Conservation (phyloP, 768 basidiomycete genomes). For the Auriscalpium orientale region DNA sequence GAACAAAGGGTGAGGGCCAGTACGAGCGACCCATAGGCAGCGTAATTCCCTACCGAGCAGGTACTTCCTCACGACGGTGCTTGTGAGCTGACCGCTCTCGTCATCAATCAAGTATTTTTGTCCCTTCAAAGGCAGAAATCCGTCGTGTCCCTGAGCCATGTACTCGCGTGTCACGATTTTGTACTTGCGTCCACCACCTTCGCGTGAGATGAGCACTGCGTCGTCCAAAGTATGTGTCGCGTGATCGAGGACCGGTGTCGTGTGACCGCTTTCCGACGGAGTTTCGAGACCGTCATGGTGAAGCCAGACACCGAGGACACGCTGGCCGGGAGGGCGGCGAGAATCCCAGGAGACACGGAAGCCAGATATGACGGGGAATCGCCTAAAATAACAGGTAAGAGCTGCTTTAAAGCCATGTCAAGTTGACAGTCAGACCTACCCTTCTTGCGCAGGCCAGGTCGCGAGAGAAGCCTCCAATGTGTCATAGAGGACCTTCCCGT, state of each 20-base stretch:
- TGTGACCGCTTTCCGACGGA: slow-evolving; percentile 14
- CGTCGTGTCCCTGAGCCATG: slow-evolving; percentile 79
- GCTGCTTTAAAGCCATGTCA: too few species aligned
- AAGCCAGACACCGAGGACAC: slow-evolving; percentile 69
- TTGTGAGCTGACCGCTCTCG: slow-evolving; percentile 75
- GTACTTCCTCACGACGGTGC: slow-evolving; percentile 74
- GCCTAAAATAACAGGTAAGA: slow-evolving; percentile 34
- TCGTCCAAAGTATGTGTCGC: slow-evolving; percentile 29
- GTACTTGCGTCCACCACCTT: slow-evolving; percentile 51
- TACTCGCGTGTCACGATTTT: slow-evolving; percentile 83
- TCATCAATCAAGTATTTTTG: slow-evolving; percentile 70
- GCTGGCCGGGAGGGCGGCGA: slow-evolving; percentile 54
- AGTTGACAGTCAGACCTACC: slow-evolving; percentile 35
- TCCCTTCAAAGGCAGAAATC: slow-evolving; percentile 61
- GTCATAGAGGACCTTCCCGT: slow-evolving; percentile 74
- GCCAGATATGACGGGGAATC: slow-evolving; percentile 85
- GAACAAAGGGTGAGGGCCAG: neutral
- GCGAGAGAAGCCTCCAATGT: slow-evolving; percentile 64
- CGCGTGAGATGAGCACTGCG: slow-evolving; percentile 45
- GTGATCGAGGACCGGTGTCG: slow-evolving; percentile 14
- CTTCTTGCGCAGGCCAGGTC: slow-evolving; percentile 88
- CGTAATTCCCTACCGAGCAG: slow-evolving; percentile 51
- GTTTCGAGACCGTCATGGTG: slow-evolving; percentile 17
- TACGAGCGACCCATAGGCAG: neutral
- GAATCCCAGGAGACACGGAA: slow-evolving; percentile 87